Evolutionary conservation across 306 rosid species (phyloP).

Genomic region (Inga laurina): DNA sequence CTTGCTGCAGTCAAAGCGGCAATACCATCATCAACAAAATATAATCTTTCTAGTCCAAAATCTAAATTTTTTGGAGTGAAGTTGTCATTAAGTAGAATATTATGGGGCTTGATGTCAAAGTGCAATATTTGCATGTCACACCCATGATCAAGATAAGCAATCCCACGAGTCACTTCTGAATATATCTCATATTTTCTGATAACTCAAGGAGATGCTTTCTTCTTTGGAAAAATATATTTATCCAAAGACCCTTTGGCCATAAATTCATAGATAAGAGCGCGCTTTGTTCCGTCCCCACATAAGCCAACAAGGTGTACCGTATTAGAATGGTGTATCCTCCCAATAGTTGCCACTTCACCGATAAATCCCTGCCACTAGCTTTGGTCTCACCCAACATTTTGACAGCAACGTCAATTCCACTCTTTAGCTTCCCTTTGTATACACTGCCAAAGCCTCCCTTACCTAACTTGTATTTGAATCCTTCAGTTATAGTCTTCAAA

Average conservation of each 20-base stretch:
- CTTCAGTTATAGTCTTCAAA: no score
- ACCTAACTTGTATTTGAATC: background rate
- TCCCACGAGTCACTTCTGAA: background rate
- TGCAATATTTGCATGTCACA: constrained; percentile 39
- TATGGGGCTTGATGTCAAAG: constrained; percentile 35
- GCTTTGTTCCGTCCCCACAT: no score
- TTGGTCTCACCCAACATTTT: background rate
- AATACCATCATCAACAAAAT: no score
- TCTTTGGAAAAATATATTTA: background rate
- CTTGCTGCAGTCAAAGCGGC: no score
- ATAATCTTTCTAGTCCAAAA: no score
- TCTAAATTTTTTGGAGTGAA: no score
- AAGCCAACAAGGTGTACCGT: no score
- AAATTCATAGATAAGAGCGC: no score
- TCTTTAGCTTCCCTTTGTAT: background rate
- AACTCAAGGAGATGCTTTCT: background rate
- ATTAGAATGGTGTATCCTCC: no score
- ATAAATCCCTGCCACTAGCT: background rate
- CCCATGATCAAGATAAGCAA: constrained; percentile 29
- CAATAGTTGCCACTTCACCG: background rate
- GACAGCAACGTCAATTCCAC: background rate
- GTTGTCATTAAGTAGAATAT: no score
- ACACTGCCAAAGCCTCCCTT: background rate
- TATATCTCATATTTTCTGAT: background rate
- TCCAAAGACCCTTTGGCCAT: no score